A percentile compares a stretch with the other conserved stretches of the same genome.
These are phyloP conservation scores for Thamnidium elegans DNA, from an alignment of 192 early-diverging fungal genomes.

Conservation along the genomic window DNA sequence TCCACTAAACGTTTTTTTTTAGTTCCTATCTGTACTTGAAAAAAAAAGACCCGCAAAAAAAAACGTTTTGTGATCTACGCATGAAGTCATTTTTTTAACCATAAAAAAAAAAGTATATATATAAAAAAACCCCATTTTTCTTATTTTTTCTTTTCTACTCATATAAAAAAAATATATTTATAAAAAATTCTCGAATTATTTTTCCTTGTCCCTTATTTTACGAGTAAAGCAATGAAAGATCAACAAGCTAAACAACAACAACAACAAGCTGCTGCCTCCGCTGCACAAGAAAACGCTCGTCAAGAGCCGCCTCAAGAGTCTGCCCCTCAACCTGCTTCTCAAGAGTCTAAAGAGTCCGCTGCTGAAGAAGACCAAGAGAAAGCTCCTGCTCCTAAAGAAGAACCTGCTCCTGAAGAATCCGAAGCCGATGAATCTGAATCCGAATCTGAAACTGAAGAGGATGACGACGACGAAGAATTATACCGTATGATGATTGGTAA, in stretches of 20 bases:
- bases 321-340: not conserved
- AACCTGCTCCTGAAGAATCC: not conserved
- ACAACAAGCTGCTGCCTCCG: not conserved
- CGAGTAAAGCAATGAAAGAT: slow-evolving; percentile 8
- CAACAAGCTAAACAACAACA: not conserved
- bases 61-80: not conserved
- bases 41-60: not conserved
- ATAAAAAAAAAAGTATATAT: not conserved
- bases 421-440: not conserved
- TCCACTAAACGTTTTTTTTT: too few relatives aligned
- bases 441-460: not conserved
- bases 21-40: not conserved
- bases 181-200: slow-evolving; percentile 16
- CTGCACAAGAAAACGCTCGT: not conserved
- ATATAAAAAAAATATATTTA: not conserved
- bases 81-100: not conserved
- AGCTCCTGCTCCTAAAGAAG: too few relatives aligned
- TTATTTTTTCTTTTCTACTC: not conserved
- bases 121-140: not conserved
- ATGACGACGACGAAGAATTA: not conserved
- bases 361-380: not conserved
- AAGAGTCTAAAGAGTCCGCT: not conserved
- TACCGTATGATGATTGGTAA: slow-evolving; percentile 3
- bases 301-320: not conserved
- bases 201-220: slow-evolving; percentile 12